phyloP scores from a whole-genome alignment of 2,329 filamentous ascomycete species.

The Rhynchosporium secalis region DNA sequence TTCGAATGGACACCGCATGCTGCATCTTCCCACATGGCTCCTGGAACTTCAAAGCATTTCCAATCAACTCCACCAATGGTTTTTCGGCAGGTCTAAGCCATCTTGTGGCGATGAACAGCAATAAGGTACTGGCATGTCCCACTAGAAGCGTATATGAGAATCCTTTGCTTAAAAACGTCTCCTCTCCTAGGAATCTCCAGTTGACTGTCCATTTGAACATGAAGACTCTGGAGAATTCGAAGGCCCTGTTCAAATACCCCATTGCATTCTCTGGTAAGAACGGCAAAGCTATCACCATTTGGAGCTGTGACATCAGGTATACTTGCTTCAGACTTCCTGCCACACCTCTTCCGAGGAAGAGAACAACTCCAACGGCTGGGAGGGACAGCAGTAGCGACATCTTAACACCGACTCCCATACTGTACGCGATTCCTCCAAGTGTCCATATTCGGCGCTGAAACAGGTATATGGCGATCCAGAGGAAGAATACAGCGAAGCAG shows the following conservation, averaged over 20 bases:
- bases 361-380: constrained; percentile 75
- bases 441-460: constrained; percentile 77
- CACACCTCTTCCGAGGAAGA: constrained; percentile 73
- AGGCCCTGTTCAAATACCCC: constrained; percentile 79
- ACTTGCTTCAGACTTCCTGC: constrained; percentile 65
- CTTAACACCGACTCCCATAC: constrained; percentile 83
- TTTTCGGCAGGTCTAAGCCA: constrained; percentile 62
- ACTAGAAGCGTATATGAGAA: constrained; percentile 60
- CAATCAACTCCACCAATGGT: constrained; percentile 48
- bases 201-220: constrained; percentile 99
- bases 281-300: constrained; percentile 65
- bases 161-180: constrained; percentile 68
- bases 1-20: constrained; percentile 48
- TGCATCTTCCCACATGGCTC: constrained; percentile 45
- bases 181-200: constrained; percentile 92
- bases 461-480: constrained; percentile 78
- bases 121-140: constrained; percentile 55
- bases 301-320: constrained; percentile 72
- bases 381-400: constrained; percentile 86
- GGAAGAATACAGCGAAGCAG: constrained; percentile 78
- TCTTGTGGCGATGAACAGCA: constrained; percentile 55
- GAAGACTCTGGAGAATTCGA: constrained; percentile 88
- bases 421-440: constrained; percentile 70
- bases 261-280: constrained; percentile 66
- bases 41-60: constrained; percentile 34